Percentiles rank a stretch among this genome's conserved stretches.
Conservation (phyloP, 192 early-diverging fungal species). For the Thamnidium elegans region DNA sequence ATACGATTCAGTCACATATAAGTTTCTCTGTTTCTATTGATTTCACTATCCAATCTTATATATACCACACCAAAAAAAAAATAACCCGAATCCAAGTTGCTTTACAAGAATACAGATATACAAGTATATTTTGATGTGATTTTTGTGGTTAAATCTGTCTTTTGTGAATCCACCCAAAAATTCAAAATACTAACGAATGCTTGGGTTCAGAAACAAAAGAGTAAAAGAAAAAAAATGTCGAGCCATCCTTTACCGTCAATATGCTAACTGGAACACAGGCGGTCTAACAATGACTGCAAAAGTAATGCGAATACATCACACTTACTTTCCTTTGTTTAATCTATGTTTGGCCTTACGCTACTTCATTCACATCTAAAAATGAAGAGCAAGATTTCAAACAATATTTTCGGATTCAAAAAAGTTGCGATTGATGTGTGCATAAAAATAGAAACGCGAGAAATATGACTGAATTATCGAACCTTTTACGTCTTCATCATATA, state of each 20-base stretch:
- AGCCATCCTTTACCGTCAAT: slow-evolving; percentile 34
- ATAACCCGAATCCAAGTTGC: too few relatives aligned
- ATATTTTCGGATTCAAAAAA: not conserved
- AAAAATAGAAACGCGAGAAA: not conserved
- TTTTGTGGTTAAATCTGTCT: slow-evolving; percentile 11
- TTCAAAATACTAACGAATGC: not conserved
- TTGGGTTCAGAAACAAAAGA: slow-evolving; percentile 29
- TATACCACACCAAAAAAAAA: too few relatives aligned
- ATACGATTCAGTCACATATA: not conserved
- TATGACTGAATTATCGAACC: not conserved
- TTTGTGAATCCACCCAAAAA: slow-evolving; percentile 21
- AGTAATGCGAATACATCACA: not conserved
- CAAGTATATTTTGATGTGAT: too few relatives aligned
- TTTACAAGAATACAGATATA: too few relatives aligned
- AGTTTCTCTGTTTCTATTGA: not conserved
- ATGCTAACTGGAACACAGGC: slow-evolving; percentile 3
- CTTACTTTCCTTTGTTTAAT: slow-evolving; percentile 9
- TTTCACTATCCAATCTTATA: too few relatives aligned
- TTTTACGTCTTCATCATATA: not conserved
- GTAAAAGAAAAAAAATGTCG: slow-evolving; percentile 8
- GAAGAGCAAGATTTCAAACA: slow-evolving; percentile 39
- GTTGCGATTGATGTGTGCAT: not conserved
- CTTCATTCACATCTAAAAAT: slow-evolving; percentile 22
- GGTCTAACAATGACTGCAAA: slow-evolving; percentile 21
- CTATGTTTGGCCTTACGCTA: slow-evolving; percentile 43